These are phyloP conservation scores for Hypoxylon lenormandii DNA, from an alignment of 495 filamentous ascomycete species.

Conservation along the genomic window DNA sequence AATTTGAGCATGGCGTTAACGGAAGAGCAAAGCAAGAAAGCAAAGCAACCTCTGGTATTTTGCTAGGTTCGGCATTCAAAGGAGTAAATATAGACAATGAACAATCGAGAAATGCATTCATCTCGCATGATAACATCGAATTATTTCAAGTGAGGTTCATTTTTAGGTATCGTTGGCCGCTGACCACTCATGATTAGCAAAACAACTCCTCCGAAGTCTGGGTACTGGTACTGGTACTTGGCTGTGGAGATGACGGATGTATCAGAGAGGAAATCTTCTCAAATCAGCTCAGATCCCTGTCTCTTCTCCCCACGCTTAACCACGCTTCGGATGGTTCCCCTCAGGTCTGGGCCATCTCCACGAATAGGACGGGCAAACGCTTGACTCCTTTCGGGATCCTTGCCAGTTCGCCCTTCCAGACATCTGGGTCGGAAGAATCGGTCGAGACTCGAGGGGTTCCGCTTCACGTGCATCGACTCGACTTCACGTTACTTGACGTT, in stretches of 20 bases:
- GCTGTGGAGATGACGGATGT: background rate
- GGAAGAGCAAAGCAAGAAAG: too few species aligned
- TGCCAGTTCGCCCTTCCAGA: conserved; percentile 15
- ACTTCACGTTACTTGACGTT: conserved; percentile 28
- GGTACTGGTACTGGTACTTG: conserved; percentile 1
- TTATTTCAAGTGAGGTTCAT: background rate
- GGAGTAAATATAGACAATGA: background rate
- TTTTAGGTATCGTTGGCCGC: background rate
- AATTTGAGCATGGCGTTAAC: conserved; percentile 43
- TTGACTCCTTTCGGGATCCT: conserved; percentile 24
- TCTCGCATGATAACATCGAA: conserved; percentile 1
- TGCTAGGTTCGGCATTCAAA: conserved; percentile 15
- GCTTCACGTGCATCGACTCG: conserved; percentile 33
- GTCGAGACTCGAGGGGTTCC: conserved; percentile 26
- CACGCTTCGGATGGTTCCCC: too few species aligned
- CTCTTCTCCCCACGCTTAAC: conserved; percentile 24
- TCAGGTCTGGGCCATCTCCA: conserved; percentile 14
- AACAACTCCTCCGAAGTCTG: too few species aligned
- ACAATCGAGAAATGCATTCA: conserved; percentile 2
- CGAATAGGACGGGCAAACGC: background rate
- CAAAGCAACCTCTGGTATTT: conserved; percentile 23
- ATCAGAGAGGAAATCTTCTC: conserved; percentile 35
- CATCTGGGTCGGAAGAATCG: conserved; percentile 25
- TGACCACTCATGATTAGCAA: background rate
- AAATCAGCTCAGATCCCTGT: conserved; percentile 41